A percentile compares a stretch with the other conserved stretches of the same genome.
These are phyloP conservation scores for Coniochaeta prunicola DNA, from an alignment of 2,329 filamentous ascomycete species.

Conservation along the genomic window DNA sequence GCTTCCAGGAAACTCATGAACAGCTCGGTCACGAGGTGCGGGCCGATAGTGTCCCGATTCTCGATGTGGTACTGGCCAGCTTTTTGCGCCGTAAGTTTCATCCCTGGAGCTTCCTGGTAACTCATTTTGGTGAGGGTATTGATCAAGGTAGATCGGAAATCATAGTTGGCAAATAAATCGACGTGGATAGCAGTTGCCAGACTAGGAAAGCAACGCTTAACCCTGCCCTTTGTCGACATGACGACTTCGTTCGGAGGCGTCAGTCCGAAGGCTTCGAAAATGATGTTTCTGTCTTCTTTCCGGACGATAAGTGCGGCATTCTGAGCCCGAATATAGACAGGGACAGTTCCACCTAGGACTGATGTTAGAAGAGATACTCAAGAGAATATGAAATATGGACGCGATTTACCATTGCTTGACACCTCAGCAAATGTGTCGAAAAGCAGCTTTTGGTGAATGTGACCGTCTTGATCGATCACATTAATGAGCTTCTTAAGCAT, in stretches of 20 bases:
- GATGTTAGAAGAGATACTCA: background rate
- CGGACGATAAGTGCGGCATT: slow-evolving; percentile 27
- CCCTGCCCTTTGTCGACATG: slow-evolving; percentile 19
- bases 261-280: slow-evolving; percentile 27
- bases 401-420: background rate
- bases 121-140: slow-evolving; percentile 21
- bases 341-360: slow-evolving; percentile 10
- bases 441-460: background rate
- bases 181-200: slow-evolving; percentile 12
- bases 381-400: background rate
- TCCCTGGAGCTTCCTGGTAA: slow-evolving; percentile 13
- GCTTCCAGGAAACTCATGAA: slow-evolving; percentile 30
- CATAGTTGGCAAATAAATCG: slow-evolving; percentile 4
- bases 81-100: slow-evolving; percentile 24
- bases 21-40: slow-evolving; percentile 44
- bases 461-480: background rate
- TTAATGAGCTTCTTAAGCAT: background rate
- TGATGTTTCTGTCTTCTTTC: slow-evolving; percentile 8
- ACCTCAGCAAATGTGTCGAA: background rate
- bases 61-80: slow-evolving; percentile 28
- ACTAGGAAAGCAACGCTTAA: slow-evolving; percentile 20
- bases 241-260: slow-evolving; percentile 17
- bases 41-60: slow-evolving; percentile 38
- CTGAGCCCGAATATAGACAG: slow-evolving; percentile 22
- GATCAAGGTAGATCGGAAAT: slow-evolving; percentile 14